Evolutionary conservation across 352 stramenopile species (phyloP), one percentile per base, ranked within the genome.

Genomic region (Peronospora farinosa): DNA sequence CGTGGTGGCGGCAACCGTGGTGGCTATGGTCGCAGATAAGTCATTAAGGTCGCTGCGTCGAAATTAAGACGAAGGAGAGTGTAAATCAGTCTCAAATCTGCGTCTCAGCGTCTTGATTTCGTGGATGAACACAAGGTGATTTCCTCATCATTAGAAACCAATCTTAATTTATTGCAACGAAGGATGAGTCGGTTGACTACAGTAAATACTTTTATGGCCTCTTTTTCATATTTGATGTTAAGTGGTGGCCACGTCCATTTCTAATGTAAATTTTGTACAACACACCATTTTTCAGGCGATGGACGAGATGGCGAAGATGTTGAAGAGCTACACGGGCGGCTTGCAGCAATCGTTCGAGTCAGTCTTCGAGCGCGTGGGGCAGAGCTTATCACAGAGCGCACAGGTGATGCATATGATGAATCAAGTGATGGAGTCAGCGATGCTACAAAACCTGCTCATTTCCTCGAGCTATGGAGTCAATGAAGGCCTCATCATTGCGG

Each of bases 391-490:
- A 30, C 76, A 87, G 50, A 90, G 76, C 23, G 69, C 65, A 37
- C 63, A 84, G 47, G 65, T 86, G 54, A 88, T 90, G 78, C 70
- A 69, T 37, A 85, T 90, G 72, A 90, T 90, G 78, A 90, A 90
- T 57, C 65, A 72, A 13, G 78, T 88, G 57, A 88, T 90, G 78
- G 78, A 90, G 63, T 60, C 72, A 2, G 74, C 76, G 44, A 60
- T 90, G 69, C 40, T 90, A 46, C 78, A 90, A 65, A 85, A 74
- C 51, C 51, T 90, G 33, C 50, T 47, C 12, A 54, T 78, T 6
- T 51, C 48, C 27, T 67, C 44, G 28, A 25, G 4, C 13, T 78
- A 69, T 45, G 47, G 66, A 32, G 39, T 62, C 0, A 21, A 45
- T 10, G 40, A 25, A n/a, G 53, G 27, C 21, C 50, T 84, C 15